Evolutionary conservation across 768 basidiomycete species (phyloP).

Genomic region (Leucosporidium scottii): DNA sequence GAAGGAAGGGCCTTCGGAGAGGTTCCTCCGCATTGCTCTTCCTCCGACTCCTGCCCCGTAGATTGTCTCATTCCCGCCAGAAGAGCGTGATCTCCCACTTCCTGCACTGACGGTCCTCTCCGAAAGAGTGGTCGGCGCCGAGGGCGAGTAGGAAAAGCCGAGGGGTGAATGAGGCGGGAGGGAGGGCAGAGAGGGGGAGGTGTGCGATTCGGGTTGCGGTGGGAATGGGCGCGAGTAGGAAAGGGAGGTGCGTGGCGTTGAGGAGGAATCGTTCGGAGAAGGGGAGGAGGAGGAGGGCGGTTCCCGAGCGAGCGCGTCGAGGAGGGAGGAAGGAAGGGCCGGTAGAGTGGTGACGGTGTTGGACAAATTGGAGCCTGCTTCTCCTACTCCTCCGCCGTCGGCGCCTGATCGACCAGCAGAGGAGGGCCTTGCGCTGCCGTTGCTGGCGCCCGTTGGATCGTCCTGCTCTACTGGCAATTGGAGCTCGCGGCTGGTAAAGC

Average conservation of each 20-base stretch:
- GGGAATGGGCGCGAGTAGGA: not conserved
- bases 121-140: no score
- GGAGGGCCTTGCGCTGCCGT: not conserved
- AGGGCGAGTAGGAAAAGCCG: slow-evolving; percentile 1
- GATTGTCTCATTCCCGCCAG: no score
- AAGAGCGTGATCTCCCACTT: no score
- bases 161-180: slow-evolving; percentile 3
- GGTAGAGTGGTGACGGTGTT: not conserved
- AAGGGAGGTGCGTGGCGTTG: not conserved
- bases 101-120: no score
- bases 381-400: no score
- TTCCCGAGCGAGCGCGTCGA: slow-evolving; percentile 17
- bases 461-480: not conserved
- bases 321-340: slow-evolving; percentile 9
- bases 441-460: not conserved
- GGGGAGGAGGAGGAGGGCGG: slow-evolving; percentile 1
- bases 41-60: no score
- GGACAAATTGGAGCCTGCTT: not conserved
- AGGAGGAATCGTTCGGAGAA: not conserved
- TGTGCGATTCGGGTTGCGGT: not conserved
- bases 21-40: no score
- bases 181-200: slow-evolving; percentile 2
- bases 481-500: not conserved
- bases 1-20: no score
- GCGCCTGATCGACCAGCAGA: not conserved